Base-by-base conservation (phyloP, 768 basidiomycete species). In the Tylopilus plumbeoviolaceoides region DNA sequence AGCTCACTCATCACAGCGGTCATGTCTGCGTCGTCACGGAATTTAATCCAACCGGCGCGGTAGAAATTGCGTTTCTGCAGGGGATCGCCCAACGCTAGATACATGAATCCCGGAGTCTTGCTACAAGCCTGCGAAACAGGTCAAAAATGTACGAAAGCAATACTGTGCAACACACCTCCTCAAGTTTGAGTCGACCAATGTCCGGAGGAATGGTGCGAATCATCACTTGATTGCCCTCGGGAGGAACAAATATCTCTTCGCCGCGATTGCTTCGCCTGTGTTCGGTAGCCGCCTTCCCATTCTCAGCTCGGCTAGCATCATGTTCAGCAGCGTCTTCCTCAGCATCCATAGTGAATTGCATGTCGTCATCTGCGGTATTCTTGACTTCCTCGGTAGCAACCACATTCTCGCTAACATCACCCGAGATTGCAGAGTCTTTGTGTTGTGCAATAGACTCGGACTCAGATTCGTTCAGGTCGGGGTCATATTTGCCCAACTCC, bases 141-240 rank as follows among this genome's bases (percentile, higher is more conserved):
- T 56, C 18, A 56, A 43, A 17, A 51, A 47, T n/a, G 38, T 41
- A 33, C 50, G 33, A n/a, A 50, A 12, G 27, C n/a, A 2, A 41
- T 12, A 49, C 47, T 43, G 12, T 28, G 3, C 17, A 8, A 70
- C 80, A 52, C 54, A 95, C 93, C 71, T 91, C 89, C 74, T 98
- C 94, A 33, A 98, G 77, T 63, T 91, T 93, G 45, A 87, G 73
- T 31, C 94, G 84, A 28, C 90, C 89, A 61, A 94, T 93, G 59
- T 93, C 90, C 23, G 94, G 93, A 44, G 93, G 93, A 58, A 97
- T 93, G 17, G 92, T 94, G 54, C 93, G 84, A 64, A 97, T 94
- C 83, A 95, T 93, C 50, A 97, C 85, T 64, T 97, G 88, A 60
- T 90, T 91, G 21, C 89, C 90, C 61, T 92, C 89, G 15, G 87